Evolutionary conservation across 2,329 filamentous ascomycete species (phyloP).

Genomic region (Raffaelea arxii): DNA sequence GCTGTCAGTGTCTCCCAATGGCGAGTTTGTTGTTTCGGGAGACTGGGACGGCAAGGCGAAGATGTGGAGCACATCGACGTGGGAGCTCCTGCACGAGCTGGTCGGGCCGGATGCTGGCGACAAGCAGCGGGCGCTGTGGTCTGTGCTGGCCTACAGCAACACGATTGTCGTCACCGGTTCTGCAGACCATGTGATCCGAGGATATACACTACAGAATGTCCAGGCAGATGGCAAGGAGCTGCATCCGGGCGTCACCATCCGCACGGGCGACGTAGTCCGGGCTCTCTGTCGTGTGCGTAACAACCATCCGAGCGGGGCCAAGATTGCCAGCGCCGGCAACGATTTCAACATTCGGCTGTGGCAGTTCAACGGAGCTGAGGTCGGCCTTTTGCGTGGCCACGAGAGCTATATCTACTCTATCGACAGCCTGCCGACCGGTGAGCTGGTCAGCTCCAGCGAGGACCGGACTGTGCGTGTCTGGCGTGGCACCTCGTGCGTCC

Average conservation of each 20-base stretch:
- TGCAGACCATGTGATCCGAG: slow-evolving; percentile 79
- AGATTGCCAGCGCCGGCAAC: slow-evolving; percentile 93
- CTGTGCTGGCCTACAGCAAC: slow-evolving; percentile 74
- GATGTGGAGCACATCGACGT: slow-evolving; percentile 77
- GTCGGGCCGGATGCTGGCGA: slow-evolving; percentile 38
- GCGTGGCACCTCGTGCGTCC: slow-evolving; percentile 72
- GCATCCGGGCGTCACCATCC: slow-evolving; percentile 42
- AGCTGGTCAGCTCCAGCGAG: slow-evolving; percentile 84
- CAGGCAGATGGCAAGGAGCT: slow-evolving; percentile 28
- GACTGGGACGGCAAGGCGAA: slow-evolving; percentile 88
- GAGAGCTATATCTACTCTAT: slow-evolving; percentile 93
- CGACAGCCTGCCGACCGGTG: slow-evolving; percentile 66
- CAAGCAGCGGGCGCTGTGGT: slow-evolving; percentile 60
- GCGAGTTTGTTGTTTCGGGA: slow-evolving; percentile 72
- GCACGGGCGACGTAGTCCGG: slow-evolving; percentile 74
- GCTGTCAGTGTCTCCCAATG: slow-evolving; percentile 65
- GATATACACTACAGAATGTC: slow-evolving; percentile 62
- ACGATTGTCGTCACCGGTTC: slow-evolving; percentile 81
- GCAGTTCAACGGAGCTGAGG: slow-evolving; percentile 67
- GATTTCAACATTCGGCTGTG: slow-evolving; percentile 83
- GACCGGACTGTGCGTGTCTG: slow-evolving; percentile 90
- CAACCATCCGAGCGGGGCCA: slow-evolving; percentile 71
- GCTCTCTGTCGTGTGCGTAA: slow-evolving; percentile 72
- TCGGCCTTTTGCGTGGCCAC: slow-evolving; percentile 75
- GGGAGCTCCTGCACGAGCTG: slow-evolving; percentile 66